Base-by-base conservation (phyloP, 176 grass and related monocot species). In the Oropetium thomaeum region DNA sequence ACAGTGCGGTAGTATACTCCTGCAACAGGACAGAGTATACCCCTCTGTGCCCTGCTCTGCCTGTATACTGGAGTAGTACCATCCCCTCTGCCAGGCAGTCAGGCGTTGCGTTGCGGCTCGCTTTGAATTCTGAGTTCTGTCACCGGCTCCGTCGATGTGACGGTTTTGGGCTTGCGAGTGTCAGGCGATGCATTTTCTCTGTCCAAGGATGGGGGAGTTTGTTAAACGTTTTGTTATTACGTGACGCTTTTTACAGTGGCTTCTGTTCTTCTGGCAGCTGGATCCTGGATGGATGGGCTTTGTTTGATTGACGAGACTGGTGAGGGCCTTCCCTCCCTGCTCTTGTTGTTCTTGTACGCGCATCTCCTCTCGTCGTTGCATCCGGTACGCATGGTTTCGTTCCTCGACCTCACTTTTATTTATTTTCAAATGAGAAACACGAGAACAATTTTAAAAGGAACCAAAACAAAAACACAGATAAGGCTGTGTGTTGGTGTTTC, bases 81-180 rank as follows among this genome's bases (percentile, higher is more conserved):
- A n/a, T n/a, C n/a, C n/a, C n/a, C n/a, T n/a, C n/a, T n/a, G n/a
- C n/a, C n/a, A n/a, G n/a, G 5, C 23, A 23, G 35, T 12, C 23
- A 3, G 42, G 52, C 52, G 14, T 39, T 5, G 1, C 22, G n/a
- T n/a, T n/a, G n/a, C n/a, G n/a, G n/a, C n/a, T n/a, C n/a, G n/a
- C n/a, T n/a, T n/a, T n/a, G n/a, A n/a, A n/a, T n/a, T n/a, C n/a
- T n/a, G n/a, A n/a, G n/a, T 28, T 29, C 30, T 48, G 38, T 65
- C 59, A 60, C 22, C 47, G 26, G 20, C 47, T 20, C 41, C 11
- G 48, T 8, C 16, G 52, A 25, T 72, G 62, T 39, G 68, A 45
- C 75, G 42, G 74, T 49, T 37, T 25, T 31, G 42, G 58, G 73
- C 58, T 34, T 48, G 58, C 72, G 82, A 45, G 58, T 7, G 75